phyloP scores from a whole-genome alignment of 1,139 yeast species.

The Suhomyces chickasaworum region DNA sequence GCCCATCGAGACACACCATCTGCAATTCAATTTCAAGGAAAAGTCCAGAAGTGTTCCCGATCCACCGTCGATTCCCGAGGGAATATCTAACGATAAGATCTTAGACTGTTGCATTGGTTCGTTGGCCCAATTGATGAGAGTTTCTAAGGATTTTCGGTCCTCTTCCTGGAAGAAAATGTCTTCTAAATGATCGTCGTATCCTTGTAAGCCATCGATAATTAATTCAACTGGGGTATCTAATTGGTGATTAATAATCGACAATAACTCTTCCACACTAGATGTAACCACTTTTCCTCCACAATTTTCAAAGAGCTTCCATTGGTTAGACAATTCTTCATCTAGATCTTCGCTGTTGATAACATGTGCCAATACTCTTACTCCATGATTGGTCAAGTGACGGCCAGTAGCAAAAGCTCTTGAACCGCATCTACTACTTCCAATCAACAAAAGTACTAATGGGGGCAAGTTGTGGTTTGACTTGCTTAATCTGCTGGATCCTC shows the following conservation, averaged over 20 bases:
- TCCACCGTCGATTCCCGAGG: conserved; percentile 84
- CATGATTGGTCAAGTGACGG: conserved; percentile 75
- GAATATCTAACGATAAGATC: conserved; percentile 73
- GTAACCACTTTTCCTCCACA: conserved; percentile 45
- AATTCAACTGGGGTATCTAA: conserved; percentile 77
- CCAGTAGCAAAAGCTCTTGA: conserved; percentile 78
- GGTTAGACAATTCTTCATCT: conserved; percentile 37
- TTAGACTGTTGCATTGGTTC: conserved; percentile 48
- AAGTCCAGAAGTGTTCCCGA: conserved; percentile 58
- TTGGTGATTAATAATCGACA: conserved; percentile 39
- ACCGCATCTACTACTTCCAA: conserved; percentile 77
- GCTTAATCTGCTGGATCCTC: conserved; percentile 65
- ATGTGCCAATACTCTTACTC: conserved; percentile 65
- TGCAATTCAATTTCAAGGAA: conserved; percentile 36
- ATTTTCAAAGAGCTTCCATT: conserved; percentile 56
- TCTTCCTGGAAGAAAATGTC: conserved; percentile 42
- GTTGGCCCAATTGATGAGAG: conserved; percentile 72
- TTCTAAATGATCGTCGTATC: conserved; percentile 71
- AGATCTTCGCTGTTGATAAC: conserved; percentile 40
- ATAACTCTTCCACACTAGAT: conserved; percentile 34
- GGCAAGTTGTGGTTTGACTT: conserved; percentile 70
- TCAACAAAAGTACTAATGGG: conserved; percentile 71
- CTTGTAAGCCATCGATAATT: conserved; percentile 79
- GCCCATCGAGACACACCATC: conserved; percentile 70
- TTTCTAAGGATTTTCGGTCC: conserved; percentile 44